Percentiles rank a stretch among this genome's conserved stretches.
Evolutionary conservation across 2,329 filamentous ascomycete species (phyloP).

Genomic region (Elsinoe fawcettii): DNA sequence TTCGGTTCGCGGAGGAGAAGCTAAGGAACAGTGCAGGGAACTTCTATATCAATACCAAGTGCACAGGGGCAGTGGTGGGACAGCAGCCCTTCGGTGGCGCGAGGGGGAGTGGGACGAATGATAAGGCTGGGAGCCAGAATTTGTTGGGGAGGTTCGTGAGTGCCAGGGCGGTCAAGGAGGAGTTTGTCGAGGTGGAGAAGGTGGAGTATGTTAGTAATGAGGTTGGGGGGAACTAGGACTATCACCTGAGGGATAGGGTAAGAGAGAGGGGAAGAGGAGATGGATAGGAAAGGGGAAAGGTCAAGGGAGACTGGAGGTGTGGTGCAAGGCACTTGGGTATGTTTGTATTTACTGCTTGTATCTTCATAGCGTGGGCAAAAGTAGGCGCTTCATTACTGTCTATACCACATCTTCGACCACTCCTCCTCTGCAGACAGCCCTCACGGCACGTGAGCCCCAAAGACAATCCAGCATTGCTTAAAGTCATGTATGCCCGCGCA

Average conservation of each 20-base stretch:
- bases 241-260: not conserved
- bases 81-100: conserved; percentile 43
- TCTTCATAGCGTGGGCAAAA: conserved; percentile 7
- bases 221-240: conserved; percentile 17
- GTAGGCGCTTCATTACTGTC: not conserved
- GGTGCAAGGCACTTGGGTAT: not conserved
- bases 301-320: no score
- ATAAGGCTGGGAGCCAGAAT: conserved; percentile 49
- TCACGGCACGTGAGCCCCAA: no score
- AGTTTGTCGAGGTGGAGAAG: conserved; percentile 41
- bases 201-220: conserved; percentile 50
- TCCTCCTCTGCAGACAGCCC: not conserved
- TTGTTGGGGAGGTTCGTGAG: conserved; percentile 48
- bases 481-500: no score
- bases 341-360: not conserved
- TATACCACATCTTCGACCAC: not conserved
- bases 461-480: no score
- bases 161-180: conserved; percentile 50
- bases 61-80: conserved; percentile 41
- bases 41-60: conserved; percentile 83
- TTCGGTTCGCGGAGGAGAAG: conserved; percentile 62
- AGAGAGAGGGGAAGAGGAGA: no score
- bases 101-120: conserved; percentile 50
- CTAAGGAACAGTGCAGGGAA: conserved; percentile 69
- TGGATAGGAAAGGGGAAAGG: no score